Conservation (phyloP, 1,139 yeast species). For the Saccharomycopsis crataegensis region DNA sequence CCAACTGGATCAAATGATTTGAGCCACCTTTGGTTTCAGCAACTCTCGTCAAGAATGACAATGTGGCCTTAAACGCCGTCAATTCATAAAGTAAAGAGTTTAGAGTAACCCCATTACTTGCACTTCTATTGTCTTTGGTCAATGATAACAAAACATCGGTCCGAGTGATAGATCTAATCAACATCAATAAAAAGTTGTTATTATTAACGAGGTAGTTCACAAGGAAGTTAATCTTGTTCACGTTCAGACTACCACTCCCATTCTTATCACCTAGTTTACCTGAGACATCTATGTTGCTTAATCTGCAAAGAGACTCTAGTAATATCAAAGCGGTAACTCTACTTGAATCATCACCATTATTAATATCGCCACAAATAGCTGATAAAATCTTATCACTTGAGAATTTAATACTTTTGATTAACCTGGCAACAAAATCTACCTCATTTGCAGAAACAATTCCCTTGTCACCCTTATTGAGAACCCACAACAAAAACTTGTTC, state of each 20-base stretch:
- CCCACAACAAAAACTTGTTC: constrained; percentile 55
- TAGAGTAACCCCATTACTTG: constrained; percentile 31
- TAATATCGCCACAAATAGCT: constrained; percentile 67
- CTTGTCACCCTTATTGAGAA: constrained; percentile 32
- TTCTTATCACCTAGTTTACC: constrained; percentile 20
- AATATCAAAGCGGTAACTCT: constrained; percentile 71
- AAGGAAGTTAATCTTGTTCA: constrained; percentile 42
- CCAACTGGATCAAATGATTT: constrained; percentile 65
- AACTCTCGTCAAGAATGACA: constrained; percentile 63
- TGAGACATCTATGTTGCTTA: constrained; percentile 33
- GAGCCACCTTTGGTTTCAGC: constrained; percentile 78
- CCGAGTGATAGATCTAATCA: constrained; percentile 61
- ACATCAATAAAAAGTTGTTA: constrained; percentile 49
- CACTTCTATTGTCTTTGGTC: constrained; percentile 27
- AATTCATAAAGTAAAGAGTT: constrained; percentile 59
- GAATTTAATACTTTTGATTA: background rate
- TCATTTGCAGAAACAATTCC: background rate
- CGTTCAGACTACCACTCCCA: constrained; percentile 20
- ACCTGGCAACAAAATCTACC: background rate
- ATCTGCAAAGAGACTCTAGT: constrained; percentile 59
- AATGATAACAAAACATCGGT: constrained; percentile 54
- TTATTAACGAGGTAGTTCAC: constrained; percentile 55
- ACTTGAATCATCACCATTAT: constrained; percentile 70
- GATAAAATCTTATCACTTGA: constrained; percentile 36
- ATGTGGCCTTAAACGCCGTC: constrained; percentile 66